Conservation (phyloP, 2,329 filamentous ascomycete genomes). For the Pseudopyricularia cyperi region DNA sequence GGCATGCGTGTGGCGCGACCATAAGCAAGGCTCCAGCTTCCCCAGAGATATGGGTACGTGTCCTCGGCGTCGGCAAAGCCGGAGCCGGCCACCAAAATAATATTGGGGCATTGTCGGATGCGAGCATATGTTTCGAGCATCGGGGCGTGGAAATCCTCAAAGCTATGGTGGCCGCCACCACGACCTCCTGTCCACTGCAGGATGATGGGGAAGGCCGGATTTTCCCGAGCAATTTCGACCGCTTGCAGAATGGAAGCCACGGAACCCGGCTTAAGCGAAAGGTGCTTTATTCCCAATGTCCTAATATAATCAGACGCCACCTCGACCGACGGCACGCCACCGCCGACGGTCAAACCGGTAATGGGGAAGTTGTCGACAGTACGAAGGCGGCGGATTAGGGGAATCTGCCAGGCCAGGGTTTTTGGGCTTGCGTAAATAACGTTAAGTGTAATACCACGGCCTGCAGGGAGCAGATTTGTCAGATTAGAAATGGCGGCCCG, state of each 20-base stretch:
- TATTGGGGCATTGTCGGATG: slow-evolving; percentile 73
- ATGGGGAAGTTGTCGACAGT: slow-evolving; percentile 79
- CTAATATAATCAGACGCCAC: slow-evolving; percentile 89
- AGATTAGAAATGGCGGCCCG: slow-evolving; percentile 74
- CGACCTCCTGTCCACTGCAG: slow-evolving; percentile 92
- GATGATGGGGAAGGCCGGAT: slow-evolving; percentile 79
- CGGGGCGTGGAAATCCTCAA: slow-evolving; percentile 88
- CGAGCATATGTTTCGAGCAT: slow-evolving; percentile 83
- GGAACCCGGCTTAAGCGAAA: slow-evolving; percentile 87
- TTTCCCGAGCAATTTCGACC: slow-evolving; percentile 84
- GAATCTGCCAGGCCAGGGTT: slow-evolving; percentile 88
- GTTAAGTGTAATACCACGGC: slow-evolving; percentile 79
- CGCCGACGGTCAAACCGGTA: slow-evolving; percentile 83
- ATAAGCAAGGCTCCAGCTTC: slow-evolving; percentile 50
- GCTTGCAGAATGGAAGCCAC: slow-evolving; percentile 77
- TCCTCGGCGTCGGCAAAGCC: slow-evolving; percentile 84
- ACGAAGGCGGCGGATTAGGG: slow-evolving; percentile 69
- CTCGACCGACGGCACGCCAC: slow-evolving; percentile 88
- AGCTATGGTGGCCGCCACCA: slow-evolving; percentile 88
- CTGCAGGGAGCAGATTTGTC: slow-evolving; percentile 68
- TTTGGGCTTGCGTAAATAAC: slow-evolving; percentile 83
- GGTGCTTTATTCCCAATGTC: slow-evolving; percentile 84
- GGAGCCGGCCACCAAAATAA: slow-evolving; percentile 80
- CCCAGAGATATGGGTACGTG: slow-evolving; percentile 84
- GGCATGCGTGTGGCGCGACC: slow-evolving; percentile 66